phyloP scores from a whole-genome alignment of 345 rosid genomes.

The Microthlaspi erraticum region DNA sequence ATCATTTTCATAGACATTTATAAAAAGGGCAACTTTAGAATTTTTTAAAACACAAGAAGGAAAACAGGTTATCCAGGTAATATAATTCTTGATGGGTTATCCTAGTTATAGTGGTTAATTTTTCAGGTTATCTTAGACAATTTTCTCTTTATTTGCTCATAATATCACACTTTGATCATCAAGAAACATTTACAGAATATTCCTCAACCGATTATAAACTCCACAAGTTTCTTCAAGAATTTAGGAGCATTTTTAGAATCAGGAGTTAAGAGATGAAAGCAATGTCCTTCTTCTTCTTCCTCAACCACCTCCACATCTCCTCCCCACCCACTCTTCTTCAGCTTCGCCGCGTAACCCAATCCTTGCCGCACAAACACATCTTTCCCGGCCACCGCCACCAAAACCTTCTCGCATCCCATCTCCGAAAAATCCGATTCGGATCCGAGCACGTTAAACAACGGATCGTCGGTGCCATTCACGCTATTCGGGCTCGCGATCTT shows the following conservation, averaged over 20 bases:
- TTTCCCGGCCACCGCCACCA: constrained; percentile 63
- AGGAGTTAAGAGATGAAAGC: constrained; percentile 49
- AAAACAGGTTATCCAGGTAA: too few relatives aligned
- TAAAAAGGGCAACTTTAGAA: too few relatives aligned
- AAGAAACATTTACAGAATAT: constrained; percentile 45
- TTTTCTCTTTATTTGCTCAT: too few relatives aligned
- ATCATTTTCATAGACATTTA: too few relatives aligned
- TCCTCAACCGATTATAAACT: constrained; percentile 47
- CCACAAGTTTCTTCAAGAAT: constrained; percentile 47
- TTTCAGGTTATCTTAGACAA: too few relatives aligned
- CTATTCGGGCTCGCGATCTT: constrained; percentile 52
- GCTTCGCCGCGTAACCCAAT: constrained; percentile 48
- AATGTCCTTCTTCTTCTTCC: constrained; percentile 52
- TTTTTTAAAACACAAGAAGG: too few relatives aligned
- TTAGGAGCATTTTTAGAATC: constrained; percentile 41
- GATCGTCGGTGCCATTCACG: constrained; percentile 49
- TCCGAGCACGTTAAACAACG: constrained; percentile 57
- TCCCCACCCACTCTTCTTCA: constrained; percentile 55
- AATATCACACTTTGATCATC: too few relatives aligned
- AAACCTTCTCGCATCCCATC: constrained; percentile 50
- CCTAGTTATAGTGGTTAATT: too few relatives aligned
- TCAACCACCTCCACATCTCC: constrained; percentile 56
- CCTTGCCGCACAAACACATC: constrained; percentile 59
- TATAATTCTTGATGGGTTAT: too few relatives aligned
- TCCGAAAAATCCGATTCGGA: constrained; percentile 50